Conservation (phyloP, 2,329 filamentous ascomycete genomes). For the Pyrenophora graminea region DNA sequence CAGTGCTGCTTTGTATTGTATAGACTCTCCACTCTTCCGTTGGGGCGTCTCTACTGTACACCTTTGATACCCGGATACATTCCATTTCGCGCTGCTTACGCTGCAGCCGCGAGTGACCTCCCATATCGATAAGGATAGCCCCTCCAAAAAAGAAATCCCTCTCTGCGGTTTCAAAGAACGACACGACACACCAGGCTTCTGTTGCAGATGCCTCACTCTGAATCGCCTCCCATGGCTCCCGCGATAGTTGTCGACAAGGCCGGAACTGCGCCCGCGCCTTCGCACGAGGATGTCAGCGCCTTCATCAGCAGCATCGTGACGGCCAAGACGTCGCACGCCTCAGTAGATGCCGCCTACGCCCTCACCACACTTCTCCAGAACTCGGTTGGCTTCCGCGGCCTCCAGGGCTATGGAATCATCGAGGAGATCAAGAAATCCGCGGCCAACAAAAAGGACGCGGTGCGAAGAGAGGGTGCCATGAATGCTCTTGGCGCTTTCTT, state of each 20-base stretch:
- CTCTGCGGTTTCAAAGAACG: slow-evolving; percentile 8
- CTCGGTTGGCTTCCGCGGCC: slow-evolving; percentile 66
- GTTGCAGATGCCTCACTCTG: slow-evolving; percentile 54
- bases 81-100: slow-evolving; percentile 16
- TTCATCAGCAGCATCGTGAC: slow-evolving; percentile 52
- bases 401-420: slow-evolving; percentile 65
- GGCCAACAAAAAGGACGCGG: slow-evolving; percentile 88
- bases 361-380: slow-evolving; percentile 67
- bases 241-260: slow-evolving; percentile 53
- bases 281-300: slow-evolving; percentile 52
- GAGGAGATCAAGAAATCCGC: slow-evolving; percentile 75
- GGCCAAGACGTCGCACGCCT: slow-evolving; percentile 59
- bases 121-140: slow-evolving; percentile 39
- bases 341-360: slow-evolving; percentile 66
- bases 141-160: slow-evolving; percentile 34
- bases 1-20: slow-evolving; percentile 26
- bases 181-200: slow-evolving; percentile 18
- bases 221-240: slow-evolving; percentile 56
- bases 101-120: slow-evolving; percentile 15
- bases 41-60: slow-evolving; percentile 27
- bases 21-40: slow-evolving; percentile 38
- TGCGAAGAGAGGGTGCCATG: slow-evolving; percentile 86
- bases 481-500: slow-evolving; percentile 92
- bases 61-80: slow-evolving; percentile 26
- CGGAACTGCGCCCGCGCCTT: slow-evolving; percentile 48